Percentiles rank a stretch among this genome's conserved stretches.
Conservation (phyloP, 2,329 filamentous ascomycete species). For the Pseudocercospora vitis region DNA sequence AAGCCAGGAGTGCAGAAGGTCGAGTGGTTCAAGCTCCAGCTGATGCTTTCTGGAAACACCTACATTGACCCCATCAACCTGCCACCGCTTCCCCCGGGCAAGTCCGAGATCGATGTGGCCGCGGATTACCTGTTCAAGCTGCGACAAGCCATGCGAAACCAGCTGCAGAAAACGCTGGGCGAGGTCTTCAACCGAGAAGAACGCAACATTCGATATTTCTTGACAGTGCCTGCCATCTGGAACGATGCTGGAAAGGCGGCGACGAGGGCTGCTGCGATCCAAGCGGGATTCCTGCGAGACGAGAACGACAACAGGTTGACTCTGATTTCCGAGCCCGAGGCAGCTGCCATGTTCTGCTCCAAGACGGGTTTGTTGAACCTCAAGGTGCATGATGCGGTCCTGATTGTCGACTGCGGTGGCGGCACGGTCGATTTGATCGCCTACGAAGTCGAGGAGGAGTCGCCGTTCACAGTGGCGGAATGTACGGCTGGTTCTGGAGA, state of each 20-base stretch:
- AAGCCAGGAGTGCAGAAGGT: slow-evolving; percentile 98
- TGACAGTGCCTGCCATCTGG: slow-evolving; percentile 99
- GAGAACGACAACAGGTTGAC: slow-evolving; percentile 97
- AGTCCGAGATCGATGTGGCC: slow-evolving; percentile 98
- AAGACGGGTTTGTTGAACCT: slow-evolving; percentile 94
- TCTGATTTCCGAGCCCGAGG: slow-evolving; percentile 92
- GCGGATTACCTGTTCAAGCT: slow-evolving; percentile 99
- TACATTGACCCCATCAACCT: slow-evolving; percentile 99
- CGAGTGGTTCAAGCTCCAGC: slow-evolving; percentile 99
- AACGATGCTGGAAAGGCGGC: slow-evolving; percentile 98
- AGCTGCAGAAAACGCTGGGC: slow-evolving; percentile 91
- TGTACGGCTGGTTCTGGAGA: slow-evolving; percentile 97
- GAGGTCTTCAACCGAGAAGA: slow-evolving; percentile 98
- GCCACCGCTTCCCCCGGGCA: slow-evolving; percentile 91
- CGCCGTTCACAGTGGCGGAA: slow-evolving; percentile 93
- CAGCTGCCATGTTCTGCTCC: slow-evolving; percentile 94
- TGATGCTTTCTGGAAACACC: slow-evolving; percentile 98
- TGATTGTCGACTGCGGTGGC: slow-evolving; percentile 97
- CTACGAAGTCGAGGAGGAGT: slow-evolving; percentile 97
- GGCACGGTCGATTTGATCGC: slow-evolving; percentile 98
- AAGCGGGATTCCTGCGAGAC: slow-evolving; percentile 92
- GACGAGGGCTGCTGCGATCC: slow-evolving; percentile 90
- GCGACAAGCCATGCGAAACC: slow-evolving; percentile 92
- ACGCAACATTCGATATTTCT: slow-evolving; percentile 94
- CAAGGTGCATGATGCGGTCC: slow-evolving; percentile 96